Percentiles rank a stretch among this genome's conserved stretches.
Evolutionary conservation across 139 green algal species (phyloP).

Genomic region (Coccomyxa sp.): DNA sequence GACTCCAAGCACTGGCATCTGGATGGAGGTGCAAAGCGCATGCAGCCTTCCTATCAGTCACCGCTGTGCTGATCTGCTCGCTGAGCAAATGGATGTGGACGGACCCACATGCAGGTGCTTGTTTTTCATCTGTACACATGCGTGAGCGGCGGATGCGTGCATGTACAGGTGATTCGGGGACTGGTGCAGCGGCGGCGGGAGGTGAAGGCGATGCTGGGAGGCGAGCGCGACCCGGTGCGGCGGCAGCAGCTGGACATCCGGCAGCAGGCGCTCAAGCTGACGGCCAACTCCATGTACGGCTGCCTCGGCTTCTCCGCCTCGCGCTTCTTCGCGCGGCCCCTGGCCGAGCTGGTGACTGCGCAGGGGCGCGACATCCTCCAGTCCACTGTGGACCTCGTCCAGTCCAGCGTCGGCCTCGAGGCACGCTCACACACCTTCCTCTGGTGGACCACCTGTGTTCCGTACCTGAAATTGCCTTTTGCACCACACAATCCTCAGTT

Average conservation of each 20-base stretch:
- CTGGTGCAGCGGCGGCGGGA: constrained; percentile 73
- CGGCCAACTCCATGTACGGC: constrained; percentile 97
- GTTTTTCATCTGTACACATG: too few species aligned
- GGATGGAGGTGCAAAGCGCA: background rate
- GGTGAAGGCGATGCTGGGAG: constrained; percentile 80
- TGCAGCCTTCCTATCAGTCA: background rate
- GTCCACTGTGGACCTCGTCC: constrained; percentile 90
- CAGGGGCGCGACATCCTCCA: constrained; percentile 92
- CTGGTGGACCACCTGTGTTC: too few species aligned
- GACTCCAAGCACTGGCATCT: too few species aligned
- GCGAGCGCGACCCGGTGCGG: constrained; percentile 62
- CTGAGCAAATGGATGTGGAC: background rate
- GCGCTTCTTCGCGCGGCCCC: constrained; percentile 89
- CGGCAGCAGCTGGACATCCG: constrained; percentile 86
- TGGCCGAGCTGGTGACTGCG: constrained; percentile 93
- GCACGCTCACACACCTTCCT: constrained; percentile 28
- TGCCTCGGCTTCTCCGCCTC: constrained; percentile 92
- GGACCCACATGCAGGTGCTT: too few species aligned
- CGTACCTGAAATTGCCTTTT: too few species aligned
- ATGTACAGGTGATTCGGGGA: constrained; percentile 20
- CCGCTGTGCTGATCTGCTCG: background rate
- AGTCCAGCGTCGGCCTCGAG: constrained; percentile 62
- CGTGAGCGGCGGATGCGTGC: too few species aligned
- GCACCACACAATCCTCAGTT: too few species aligned
- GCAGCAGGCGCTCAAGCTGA: constrained; percentile 95